phyloP scores from a whole-genome alignment of 148 eudicot genomes.

The Chenopodium formosanum region DNA sequence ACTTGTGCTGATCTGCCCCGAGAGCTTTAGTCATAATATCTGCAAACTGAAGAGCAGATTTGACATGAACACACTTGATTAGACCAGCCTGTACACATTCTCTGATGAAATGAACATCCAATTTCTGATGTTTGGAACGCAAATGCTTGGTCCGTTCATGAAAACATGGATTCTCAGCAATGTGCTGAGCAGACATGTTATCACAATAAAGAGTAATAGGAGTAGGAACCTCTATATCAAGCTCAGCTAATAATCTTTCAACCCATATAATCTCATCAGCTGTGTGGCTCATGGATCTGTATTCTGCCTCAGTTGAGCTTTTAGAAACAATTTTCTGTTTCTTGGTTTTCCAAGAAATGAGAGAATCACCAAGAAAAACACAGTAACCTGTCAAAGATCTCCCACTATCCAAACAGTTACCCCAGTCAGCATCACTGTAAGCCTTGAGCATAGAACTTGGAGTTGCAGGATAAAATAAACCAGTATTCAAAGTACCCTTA shows the following conservation, averaged over 20 bases:
- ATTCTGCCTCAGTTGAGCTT: background rate
- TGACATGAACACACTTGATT: no score
- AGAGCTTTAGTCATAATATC: no score
- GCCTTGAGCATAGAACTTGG: rapidly evolving
- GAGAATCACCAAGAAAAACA: background rate
- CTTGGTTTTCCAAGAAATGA: background rate
- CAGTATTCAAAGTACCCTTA: background rate
- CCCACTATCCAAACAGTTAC: background rate
- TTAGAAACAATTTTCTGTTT: background rate
- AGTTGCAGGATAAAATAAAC: background rate
- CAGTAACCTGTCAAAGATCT: background rate
- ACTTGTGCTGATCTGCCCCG: no score
- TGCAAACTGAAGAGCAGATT: no score
- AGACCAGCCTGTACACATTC: no score
- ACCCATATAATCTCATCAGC: background rate
- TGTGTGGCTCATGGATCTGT: background rate
- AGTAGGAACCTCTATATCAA: background rate
- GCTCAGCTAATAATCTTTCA: background rate
- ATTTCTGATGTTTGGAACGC: background rate
- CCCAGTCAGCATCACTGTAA: background rate
- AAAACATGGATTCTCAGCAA: background rate
- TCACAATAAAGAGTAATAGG: background rate
- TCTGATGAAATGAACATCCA: background rate
- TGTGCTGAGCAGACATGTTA: background rate
- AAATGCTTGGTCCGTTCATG: background rate